Base-by-base conservation (phyloP, 1,284 basidiomycete genomes). In the Fomitiporia mediterranea region DNA sequence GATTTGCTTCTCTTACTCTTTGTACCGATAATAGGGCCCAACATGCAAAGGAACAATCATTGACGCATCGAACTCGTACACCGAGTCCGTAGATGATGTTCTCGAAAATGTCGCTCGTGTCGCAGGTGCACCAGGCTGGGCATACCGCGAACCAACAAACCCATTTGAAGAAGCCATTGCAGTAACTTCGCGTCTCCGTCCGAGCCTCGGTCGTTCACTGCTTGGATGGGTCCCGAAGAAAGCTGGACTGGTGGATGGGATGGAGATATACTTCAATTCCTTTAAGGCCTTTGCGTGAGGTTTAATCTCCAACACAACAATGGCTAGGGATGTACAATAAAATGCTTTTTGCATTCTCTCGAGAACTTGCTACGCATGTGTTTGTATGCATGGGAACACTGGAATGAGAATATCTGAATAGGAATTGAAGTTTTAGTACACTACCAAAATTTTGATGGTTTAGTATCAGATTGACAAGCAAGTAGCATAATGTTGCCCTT, bases 71-170 rank as follows among this genome's bases (percentile, higher is more conserved):
- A 81, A 80, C 62, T 69, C 72, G 34, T 61, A 67, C 25, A 72
- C 70, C 8, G 79, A 81, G 68, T 70, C 73, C 30, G 65, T 72
- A 39, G 73, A 75, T 39, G 77, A 76, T 43, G 59, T 81, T 47
- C 63, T 80, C 55, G 66, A 71, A 56, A 72, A 69, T 40, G 67
- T 80, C 15, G 71, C 72, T 3, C 62, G 74, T 50, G 68, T 78
- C 4, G 72, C 73, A 0, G 77, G 76, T 2, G 70, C 69, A 6
- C 61, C 65, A 42, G 69, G 69, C 17, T 71, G 68, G 51, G 63
- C 65, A 51, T 75, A 70, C 53, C 56, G 61, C 4, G 54, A 64
- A 61, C 72, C 73, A 0, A 57, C 61, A 3, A 72, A 71, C 51
- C 17, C 17, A 3, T 61, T 59, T 17, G 64, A 66, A 35, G 58